phyloP scores from a whole-genome alignment of 2,329 filamentous ascomycete genomes.

The Epichloe sp. region DNA sequence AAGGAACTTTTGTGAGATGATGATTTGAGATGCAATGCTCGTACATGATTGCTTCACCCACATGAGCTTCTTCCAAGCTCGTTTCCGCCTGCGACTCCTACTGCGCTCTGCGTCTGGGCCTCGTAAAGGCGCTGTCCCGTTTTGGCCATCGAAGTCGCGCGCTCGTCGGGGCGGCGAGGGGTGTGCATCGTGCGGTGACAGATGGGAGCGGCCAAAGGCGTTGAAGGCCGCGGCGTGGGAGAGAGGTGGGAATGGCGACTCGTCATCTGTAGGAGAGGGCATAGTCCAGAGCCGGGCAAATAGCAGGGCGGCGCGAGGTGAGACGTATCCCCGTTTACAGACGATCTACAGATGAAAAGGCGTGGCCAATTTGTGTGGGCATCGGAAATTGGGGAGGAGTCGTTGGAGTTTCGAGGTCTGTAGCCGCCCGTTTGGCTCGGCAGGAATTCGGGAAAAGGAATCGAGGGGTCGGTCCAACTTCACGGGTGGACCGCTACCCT shows the following conservation, averaged over 20 bases:
- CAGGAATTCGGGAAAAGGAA: too few relatives aligned
- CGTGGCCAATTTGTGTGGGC: not conserved
- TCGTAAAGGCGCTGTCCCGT: conserved; percentile 25
- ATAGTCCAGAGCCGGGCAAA: conserved; percentile 9
- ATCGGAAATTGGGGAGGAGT: not conserved
- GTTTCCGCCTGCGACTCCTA: conserved; percentile 54
- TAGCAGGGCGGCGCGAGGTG: not conserved
- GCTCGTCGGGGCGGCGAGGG: conserved; percentile 47
- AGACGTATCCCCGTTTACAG: not conserved
- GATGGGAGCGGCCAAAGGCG: conserved; percentile 46
- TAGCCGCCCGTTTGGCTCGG: too few relatives aligned
- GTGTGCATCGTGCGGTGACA: conserved; percentile 78
- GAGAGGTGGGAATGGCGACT: conserved; percentile 23
- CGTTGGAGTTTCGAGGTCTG: not conserved
- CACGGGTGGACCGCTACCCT: not conserved
- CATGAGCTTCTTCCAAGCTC: conserved; percentile 85
- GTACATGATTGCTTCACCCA: conserved; percentile 95
- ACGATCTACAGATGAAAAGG: not conserved
- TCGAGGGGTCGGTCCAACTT: too few relatives aligned
- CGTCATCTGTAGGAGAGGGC: conserved; percentile 26
- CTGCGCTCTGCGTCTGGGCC: conserved; percentile 43
- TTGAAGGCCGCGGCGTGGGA: conserved; percentile 17
- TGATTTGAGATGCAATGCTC: conserved; percentile 13
- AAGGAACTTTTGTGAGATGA: too few relatives aligned
- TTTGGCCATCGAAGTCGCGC: conserved; percentile 15